Percentiles rank a stretch among this genome's conserved stretches.
Evolutionary conservation across 768 basidiomycete species (phyloP).

Genomic region (Pleurotus pulmonarius): DNA sequence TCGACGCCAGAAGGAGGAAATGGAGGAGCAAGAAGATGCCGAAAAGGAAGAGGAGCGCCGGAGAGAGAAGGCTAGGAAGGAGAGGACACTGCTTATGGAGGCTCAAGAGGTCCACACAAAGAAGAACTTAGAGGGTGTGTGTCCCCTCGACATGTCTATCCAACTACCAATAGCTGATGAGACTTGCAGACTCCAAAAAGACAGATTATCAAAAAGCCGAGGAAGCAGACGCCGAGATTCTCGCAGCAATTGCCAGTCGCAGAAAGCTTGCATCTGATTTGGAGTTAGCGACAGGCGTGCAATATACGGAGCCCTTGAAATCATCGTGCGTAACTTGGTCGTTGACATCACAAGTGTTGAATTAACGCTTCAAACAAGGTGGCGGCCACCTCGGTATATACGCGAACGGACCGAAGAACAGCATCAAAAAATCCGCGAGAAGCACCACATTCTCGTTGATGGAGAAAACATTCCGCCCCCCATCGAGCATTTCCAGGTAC

Average conservation of each 20-base stretch:
- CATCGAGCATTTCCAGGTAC: constrained; percentile 81
- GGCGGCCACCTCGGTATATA: constrained; percentile 85
- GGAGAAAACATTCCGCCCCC: constrained; percentile 93
- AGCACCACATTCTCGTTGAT: constrained; percentile 92
- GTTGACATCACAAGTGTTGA: background rate
- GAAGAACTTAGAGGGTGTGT: constrained; percentile 77
- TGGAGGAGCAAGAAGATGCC: constrained; percentile 69
- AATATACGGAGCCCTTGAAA: constrained; percentile 82
- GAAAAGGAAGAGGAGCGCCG: constrained; percentile 76
- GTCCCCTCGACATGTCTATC: background rate
- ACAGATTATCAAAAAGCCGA: constrained; percentile 80
- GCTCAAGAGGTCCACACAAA: constrained; percentile 91
- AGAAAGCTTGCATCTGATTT: constrained; percentile 89
- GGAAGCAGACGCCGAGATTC: constrained; percentile 86
- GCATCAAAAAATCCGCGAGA: constrained; percentile 74
- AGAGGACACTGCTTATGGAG: constrained; percentile 85
- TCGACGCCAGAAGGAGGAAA: constrained; percentile 49
- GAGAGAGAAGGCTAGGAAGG: constrained; percentile 74
- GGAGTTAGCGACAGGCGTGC: constrained; percentile 90
- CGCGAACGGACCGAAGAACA: constrained; percentile 67
- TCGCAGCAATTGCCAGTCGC: constrained; percentile 88
- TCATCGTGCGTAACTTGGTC: constrained; percentile 52
- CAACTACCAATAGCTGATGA: background rate
- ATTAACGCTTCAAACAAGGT: constrained; percentile 44
- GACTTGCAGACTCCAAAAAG: constrained; percentile 71